Evolutionary conservation across 129 eudicot species (phyloP).

Genomic region (Arctium lappa): DNA sequence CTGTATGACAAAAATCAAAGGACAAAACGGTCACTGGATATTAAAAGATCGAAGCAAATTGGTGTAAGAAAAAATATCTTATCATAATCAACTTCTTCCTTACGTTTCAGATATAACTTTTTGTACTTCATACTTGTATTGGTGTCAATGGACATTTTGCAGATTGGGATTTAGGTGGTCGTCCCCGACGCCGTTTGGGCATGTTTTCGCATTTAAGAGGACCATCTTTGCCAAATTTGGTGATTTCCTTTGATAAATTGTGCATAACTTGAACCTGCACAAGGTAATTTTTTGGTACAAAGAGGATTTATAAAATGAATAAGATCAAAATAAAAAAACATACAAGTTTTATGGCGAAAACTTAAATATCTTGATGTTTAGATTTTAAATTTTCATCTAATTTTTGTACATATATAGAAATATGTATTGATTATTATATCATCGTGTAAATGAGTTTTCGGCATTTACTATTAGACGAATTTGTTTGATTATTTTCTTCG

Average conservation of each 20-base stretch:
- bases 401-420: not conserved
- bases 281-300: not conserved
- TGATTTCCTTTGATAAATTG: not conserved
- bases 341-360: not conserved
- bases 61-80: not conserved
- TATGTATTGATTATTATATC: not conserved
- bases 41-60: not conserved
- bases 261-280: not conserved
- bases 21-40: not conserved
- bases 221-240: not conserved
- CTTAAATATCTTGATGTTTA: not conserved
- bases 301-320: not conserved
- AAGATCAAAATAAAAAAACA: not conserved
- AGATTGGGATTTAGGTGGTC: slow-evolving; percentile 17
- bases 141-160: not conserved
- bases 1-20: not conserved
- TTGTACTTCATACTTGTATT: not conserved
- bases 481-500: no score
- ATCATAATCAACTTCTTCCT: slow-evolving; percentile 20
- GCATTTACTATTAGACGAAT: no score
- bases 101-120: not conserved
- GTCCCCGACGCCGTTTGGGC: slow-evolving; percentile 23
- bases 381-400: not conserved
- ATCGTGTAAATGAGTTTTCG: not conserved
- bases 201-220: slow-evolving; percentile 2